Percentiles rank a stretch among this genome's conserved stretches.
Conservation (phyloP, 108 stramenopile species). For the Nitzschia sp. region DNA sequence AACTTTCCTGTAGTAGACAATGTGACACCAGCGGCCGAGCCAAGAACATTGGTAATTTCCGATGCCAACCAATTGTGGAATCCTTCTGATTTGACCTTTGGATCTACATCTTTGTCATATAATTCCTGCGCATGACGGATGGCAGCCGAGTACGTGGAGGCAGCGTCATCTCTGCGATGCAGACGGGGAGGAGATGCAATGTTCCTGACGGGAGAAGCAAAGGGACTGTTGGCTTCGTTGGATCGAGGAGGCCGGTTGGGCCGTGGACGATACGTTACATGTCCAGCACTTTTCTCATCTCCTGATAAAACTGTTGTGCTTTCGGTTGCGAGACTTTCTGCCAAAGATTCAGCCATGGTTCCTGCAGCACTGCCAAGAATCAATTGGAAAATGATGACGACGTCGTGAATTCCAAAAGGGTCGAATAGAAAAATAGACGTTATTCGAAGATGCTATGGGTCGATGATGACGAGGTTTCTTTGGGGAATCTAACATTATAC, state of each 20-base stretch:
- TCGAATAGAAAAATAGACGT: no score
- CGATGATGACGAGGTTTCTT: no score
- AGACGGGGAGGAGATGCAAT: not conserved
- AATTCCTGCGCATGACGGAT: not conserved
- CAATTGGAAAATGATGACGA: not conserved
- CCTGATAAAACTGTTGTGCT: not conserved
- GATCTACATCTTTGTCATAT: not conserved
- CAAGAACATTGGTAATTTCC: constrained; percentile 38
- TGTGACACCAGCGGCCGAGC: constrained; percentile 43
- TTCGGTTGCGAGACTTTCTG: no score
- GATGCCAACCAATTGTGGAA: constrained; percentile 32
- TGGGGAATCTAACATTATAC: no score
- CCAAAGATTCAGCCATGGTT: not conserved
- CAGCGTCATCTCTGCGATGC: not conserved
- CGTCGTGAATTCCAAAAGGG: no score
- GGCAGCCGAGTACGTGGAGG: not conserved
- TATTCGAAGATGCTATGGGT: no score
- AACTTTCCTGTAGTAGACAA: constrained; percentile 50
- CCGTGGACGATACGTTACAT: constrained; percentile 4
- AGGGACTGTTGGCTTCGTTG: not conserved
- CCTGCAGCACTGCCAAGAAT: not conserved
- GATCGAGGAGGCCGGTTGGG: not conserved
- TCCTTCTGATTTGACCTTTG: not conserved
- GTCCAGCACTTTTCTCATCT: not conserved
- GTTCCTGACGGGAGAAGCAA: not conserved